phyloP scores from a whole-genome alignment of 306 rosid species.

The Medicago ruthenica region DNA sequence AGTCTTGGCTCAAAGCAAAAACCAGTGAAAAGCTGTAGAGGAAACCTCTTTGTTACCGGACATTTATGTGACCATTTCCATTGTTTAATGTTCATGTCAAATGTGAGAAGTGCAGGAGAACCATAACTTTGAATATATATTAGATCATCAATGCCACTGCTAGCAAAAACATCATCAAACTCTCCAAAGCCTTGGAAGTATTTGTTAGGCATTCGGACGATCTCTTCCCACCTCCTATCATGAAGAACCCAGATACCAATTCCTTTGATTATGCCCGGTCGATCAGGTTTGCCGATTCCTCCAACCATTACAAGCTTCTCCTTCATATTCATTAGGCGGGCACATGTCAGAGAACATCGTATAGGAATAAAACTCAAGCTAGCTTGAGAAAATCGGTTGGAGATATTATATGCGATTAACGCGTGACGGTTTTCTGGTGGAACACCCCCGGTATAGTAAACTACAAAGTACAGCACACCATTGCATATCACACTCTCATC shows the following conservation, averaged over 20 bases:
- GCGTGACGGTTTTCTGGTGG: slow-evolving; percentile 70
- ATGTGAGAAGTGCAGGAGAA: slow-evolving; percentile 83
- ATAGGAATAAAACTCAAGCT: slow-evolving; percentile 72
- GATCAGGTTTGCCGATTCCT: slow-evolving; percentile 82
- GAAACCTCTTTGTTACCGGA: slow-evolving; percentile 84
- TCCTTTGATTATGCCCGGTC: slow-evolving; percentile 91
- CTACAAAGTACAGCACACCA: slow-evolving; percentile 78
- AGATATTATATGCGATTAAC: slow-evolving; percentile 66
- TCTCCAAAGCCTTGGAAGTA: slow-evolving; percentile 97
- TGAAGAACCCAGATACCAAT: slow-evolving; percentile 91
- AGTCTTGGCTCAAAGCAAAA: slow-evolving; percentile 97
- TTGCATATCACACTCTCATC: slow-evolving; percentile 90
- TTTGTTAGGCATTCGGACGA: slow-evolving; percentile 85
- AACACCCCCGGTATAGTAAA: slow-evolving; percentile 76
- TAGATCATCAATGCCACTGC: slow-evolving; percentile 83
- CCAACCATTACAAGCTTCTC: slow-evolving; percentile 98
- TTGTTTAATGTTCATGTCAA: slow-evolving; percentile 67
- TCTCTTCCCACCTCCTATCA: slow-evolving; percentile 80
- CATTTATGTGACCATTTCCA: slow-evolving; percentile 99
- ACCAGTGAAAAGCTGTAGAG: slow-evolving; percentile 92
- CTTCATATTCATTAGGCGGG: slow-evolving; percentile 88
- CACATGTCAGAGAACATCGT: slow-evolving; percentile 89
- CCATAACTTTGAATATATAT: slow-evolving; percentile 95
- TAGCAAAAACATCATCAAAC: slow-evolving; percentile 91
- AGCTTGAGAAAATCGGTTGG: slow-evolving; percentile 52